Conservation (phyloP, 768 basidiomycete species). For the Termitomyces sp. region DNA sequence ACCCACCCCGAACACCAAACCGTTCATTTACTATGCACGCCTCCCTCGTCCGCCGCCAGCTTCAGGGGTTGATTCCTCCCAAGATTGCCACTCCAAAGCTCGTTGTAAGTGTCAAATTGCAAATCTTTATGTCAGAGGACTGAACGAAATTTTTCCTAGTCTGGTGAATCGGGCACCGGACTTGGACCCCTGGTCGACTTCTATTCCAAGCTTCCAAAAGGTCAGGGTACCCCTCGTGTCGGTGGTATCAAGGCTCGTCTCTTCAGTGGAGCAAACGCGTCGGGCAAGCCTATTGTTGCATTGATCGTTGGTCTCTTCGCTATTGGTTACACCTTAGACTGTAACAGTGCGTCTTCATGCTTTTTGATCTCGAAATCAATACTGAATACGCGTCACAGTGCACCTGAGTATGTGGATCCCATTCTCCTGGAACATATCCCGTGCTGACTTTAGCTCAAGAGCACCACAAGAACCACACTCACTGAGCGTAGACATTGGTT, state of each 20-base stretch:
- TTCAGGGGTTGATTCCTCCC: conserved; percentile 84
- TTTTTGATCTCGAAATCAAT: conserved; percentile 3
- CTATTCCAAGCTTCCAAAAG: conserved; percentile 96
- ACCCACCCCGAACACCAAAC: conserved; percentile 18
- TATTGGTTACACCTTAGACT: conserved; percentile 84
- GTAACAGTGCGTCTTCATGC: conserved; percentile 65
- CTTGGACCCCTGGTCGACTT: conserved; percentile 87
- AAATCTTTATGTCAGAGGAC: background rate
- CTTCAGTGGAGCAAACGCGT: conserved; percentile 86
- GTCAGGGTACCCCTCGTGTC: conserved; percentile 55
- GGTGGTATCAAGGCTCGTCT: conserved; percentile 74
- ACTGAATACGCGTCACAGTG: conserved; percentile 40
- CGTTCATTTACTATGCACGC: conserved; percentile 61
- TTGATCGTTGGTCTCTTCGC: conserved; percentile 64
- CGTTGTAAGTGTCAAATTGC: conserved; percentile 50
- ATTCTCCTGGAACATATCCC: background rate
- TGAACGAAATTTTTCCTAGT: conserved; percentile 36
- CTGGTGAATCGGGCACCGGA: conserved; percentile 75
- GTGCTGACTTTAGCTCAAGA: conserved; percentile 41
- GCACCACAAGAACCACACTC: conserved; percentile 89
- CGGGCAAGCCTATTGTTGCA: conserved; percentile 59
- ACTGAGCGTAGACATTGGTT: conserved; percentile 34
- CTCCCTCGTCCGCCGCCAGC: conserved; percentile 78
- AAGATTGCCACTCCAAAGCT: conserved; percentile 91
- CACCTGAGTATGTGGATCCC: conserved; percentile 64